Evolutionary conservation across 2,329 filamentous ascomycete genomes (phyloP), one percentile per base, ranked within the genome.

Genomic region (Akanthomyces dipterigenus): DNA sequence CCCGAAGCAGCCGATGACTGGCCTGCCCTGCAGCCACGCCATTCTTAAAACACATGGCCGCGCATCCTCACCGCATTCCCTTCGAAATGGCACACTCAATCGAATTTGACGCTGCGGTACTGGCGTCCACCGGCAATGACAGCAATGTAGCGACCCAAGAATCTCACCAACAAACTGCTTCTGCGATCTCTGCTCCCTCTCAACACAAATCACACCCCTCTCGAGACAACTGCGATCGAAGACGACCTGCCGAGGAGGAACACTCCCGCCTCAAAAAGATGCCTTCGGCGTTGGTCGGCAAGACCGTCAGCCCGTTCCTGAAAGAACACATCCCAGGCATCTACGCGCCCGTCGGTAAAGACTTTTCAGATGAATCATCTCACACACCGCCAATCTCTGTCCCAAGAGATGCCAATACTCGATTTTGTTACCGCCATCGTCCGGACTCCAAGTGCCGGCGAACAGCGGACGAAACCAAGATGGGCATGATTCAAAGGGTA

Each of bases 401-500:
- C 45, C 56, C 67, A 50, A 79, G 74, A 68, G 83, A 86, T 64
- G 83, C 81, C 40, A 96, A 93, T 72, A 96, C 91, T 67, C 95
- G 90, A 73, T 98, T 89, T 77, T 99, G 95, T 77, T 99, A 99
- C 74, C 88, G 95, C 61, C 95, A 99, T 75, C 84, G 90, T 59
- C 95, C 95, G 2, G 95, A 98, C 74, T 86, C 93, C 59, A 96
- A 97, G 77, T 99, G 95, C 76, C 84, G 93, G 64, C 86, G 92
- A 63, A 91, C 96, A 64, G 93, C 92, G 62, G 93, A 98, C 76
- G 95, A 98, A 77, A 88, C 89, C 51, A 95, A 95, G 65, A 99
- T 99, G 95, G 91, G 93, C 67, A 88, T 93, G 72, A 84, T 99
- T 64, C 95, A 99, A 73, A 88, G 87, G 70, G 90, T 93, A 82